Conservation (phyloP, 305 asterid species). For the Fraxinus floribunda region DNA sequence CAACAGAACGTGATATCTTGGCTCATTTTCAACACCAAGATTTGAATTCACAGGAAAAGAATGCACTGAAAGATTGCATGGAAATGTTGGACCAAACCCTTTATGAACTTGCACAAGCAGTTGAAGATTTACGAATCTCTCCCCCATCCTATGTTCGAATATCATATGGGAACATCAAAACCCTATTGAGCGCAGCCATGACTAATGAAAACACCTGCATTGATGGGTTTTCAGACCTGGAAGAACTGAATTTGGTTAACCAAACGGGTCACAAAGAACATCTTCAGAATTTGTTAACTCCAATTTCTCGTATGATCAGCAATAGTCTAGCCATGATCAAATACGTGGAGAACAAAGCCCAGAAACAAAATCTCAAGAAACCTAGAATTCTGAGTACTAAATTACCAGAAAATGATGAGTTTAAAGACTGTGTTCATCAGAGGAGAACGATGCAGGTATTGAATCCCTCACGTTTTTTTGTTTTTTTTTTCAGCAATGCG, state of each 20-base stretch:
- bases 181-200: slow-evolving; percentile 77
- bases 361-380: slow-evolving; percentile 28
- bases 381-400: slow-evolving; percentile 28
- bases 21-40: slow-evolving; percentile 35
- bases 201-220: slow-evolving; percentile 66
- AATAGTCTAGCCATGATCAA: slow-evolving; percentile 55
- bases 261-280: slow-evolving; percentile 28
- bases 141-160: slow-evolving; percentile 23
- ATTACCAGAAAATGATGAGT: slow-evolving; percentile 13
- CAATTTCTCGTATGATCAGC: slow-evolving; percentile 70
- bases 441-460: slow-evolving; percentile 14
- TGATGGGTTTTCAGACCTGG: slow-evolving; percentile 56
- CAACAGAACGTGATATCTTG: slow-evolving; percentile 16
- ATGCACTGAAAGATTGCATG: slow-evolving; percentile 50
- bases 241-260: slow-evolving; percentile 19
- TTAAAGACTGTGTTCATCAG: slow-evolving; percentile 23
- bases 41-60: slow-evolving; percentile 33
- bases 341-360: slow-evolving; percentile 33
- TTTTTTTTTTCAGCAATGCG: not conserved
- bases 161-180: slow-evolving; percentile 45
- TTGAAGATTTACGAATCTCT: slow-evolving; percentile 29
- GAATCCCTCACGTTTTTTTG: not conserved
- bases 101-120: slow-evolving; percentile 47
- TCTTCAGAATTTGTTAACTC: slow-evolving; percentile 44
- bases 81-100: slow-evolving; percentile 59